Evolutionary conservation across 2,329 filamentous ascomycete genomes (phyloP).

Genomic region (Capronia epimyces): DNA sequence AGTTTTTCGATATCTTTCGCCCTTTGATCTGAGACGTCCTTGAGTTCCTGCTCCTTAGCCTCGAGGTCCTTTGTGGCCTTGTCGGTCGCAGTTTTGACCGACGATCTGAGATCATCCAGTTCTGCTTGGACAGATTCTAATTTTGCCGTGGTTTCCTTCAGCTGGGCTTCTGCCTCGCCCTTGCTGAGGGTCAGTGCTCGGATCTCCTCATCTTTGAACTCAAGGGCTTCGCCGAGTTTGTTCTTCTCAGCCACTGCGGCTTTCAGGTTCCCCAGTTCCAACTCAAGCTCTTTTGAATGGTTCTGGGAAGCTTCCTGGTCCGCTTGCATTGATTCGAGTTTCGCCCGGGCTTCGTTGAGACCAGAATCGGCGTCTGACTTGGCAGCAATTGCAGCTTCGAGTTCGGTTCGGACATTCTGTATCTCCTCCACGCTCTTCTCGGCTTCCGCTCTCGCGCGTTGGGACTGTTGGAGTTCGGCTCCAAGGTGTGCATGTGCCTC

Average conservation of each 20-base stretch:
- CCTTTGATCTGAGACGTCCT: conserved; percentile 1
- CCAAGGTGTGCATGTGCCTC: conserved; percentile 5
- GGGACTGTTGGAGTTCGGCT: conserved; percentile 2
- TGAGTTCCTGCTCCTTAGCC: conserved; percentile 7
- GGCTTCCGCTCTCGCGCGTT: conserved; percentile 2
- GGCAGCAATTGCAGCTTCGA: conserved; percentile 6
- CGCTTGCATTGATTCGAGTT: conserved; percentile 10
- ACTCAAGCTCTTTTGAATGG: conserved; percentile 10
- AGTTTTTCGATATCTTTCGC: conserved; percentile 1
- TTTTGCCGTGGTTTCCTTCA: conserved; percentile 5
- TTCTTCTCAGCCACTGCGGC: conserved; percentile 3
- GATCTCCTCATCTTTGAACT: conserved; percentile 11
- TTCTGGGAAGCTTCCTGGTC: conserved; percentile 3
- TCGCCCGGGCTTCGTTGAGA: conserved; percentile 10
- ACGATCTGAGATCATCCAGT: neutral
- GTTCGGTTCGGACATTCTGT: conserved; percentile 8
- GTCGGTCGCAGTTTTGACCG: conserved; percentile 1
- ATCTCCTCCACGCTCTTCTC: conserved; percentile 6
- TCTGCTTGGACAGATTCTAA: neutral
- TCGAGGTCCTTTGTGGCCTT: conserved; percentile 8
- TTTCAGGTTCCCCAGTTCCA: conserved; percentile 13
- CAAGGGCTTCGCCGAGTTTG: conserved; percentile 10
- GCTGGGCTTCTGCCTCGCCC: conserved; percentile 4
- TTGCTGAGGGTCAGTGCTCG: conserved; percentile 12
- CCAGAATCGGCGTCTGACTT: conserved; percentile 8